A percentile compares a stretch with the other conserved stretches of the same genome.
These are phyloP conservation scores for Articulospora tetracladia DNA, from an alignment of 495 filamentous ascomycete species.

Conservation along the genomic window DNA sequence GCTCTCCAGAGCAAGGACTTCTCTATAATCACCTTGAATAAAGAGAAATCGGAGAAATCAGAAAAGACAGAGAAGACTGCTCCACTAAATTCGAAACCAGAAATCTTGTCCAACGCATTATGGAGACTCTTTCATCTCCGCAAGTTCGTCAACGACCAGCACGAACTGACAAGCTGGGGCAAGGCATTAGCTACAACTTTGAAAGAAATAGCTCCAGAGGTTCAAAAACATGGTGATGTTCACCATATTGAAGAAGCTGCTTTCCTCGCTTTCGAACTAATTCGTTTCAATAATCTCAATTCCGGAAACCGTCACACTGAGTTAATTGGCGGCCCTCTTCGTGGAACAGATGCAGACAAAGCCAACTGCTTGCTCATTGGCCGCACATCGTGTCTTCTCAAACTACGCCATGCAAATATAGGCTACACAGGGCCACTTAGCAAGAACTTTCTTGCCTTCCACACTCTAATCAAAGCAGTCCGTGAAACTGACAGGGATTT, in stretches of 20 bases:
- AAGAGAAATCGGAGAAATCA: slow-evolving; percentile 27
- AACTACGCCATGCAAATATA: slow-evolving; percentile 75
- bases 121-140: slow-evolving; percentile 90
- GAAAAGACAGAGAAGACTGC: slow-evolving; percentile 34
- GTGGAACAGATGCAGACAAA: slow-evolving; percentile 35
- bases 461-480: slow-evolving; percentile 75
- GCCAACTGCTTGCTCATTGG: slow-evolving; percentile 24
- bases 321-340: slow-evolving; percentile 45
- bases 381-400: slow-evolving; percentile 69
- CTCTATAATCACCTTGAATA: slow-evolving; percentile 56
- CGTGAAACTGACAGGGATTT: slow-evolving; percentile 75
- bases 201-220: slow-evolving; percentile 49
- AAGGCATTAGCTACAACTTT: slow-evolving; percentile 68
- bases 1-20: slow-evolving; percentile 62
- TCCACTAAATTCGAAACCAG: slow-evolving; percentile 55
- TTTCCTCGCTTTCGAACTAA: slow-evolving; percentile 76
- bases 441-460: slow-evolving; percentile 82
- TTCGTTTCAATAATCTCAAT: slow-evolving; percentile 75
- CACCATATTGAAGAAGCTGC: slow-evolving; percentile 56
- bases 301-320: slow-evolving; percentile 49
- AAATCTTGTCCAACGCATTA: slow-evolving; percentile 71
- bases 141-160: slow-evolving; percentile 75
- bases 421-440: slow-evolving; percentile 95
- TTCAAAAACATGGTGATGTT: slow-evolving; percentile 19
- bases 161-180: slow-evolving; percentile 83